Percentiles rank a stretch among this genome's conserved stretches.
These are phyloP conservation scores for Epichloe festucae DNA, from an alignment of 2,329 filamentous ascomycete species.

Conservation along the genomic window DNA sequence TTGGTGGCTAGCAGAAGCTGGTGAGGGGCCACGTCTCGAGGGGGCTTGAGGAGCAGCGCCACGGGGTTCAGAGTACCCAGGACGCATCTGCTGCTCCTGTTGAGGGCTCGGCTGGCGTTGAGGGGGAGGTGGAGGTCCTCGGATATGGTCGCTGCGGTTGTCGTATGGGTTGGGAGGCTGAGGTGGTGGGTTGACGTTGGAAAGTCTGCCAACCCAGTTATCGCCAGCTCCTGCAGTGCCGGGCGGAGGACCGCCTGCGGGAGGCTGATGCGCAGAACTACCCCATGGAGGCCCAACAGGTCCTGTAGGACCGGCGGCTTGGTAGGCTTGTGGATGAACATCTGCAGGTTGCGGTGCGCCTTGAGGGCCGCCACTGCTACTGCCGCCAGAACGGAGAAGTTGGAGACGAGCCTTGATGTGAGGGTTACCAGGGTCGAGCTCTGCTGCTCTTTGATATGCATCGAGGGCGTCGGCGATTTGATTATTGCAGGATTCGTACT, in stretches of 20 bases:
- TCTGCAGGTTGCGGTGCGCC: slow-evolving; percentile 85
- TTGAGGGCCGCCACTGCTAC: slow-evolving; percentile 57
- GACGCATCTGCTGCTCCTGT: slow-evolving; percentile 47
- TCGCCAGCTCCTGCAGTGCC: slow-evolving; percentile 45
- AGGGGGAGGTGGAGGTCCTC: slow-evolving; percentile 53
- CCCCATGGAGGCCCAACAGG: slow-evolving; percentile 86
- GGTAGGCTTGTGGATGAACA: slow-evolving; percentile 89
- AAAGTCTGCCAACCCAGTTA: slow-evolving; percentile 52
- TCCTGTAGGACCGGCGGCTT: slow-evolving; percentile 65
- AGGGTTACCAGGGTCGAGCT: slow-evolving; percentile 82
- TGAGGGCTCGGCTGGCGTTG: slow-evolving; percentile 65
- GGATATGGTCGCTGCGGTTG: slow-evolving; percentile 49
- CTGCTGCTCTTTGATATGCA: slow-evolving; percentile 86
- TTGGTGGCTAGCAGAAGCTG: slow-evolving; percentile 27
- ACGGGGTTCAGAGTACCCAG: slow-evolving; percentile 42
- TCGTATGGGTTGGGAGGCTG: slow-evolving; percentile 76
- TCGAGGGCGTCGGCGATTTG: slow-evolving; percentile 93
- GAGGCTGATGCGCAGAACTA: slow-evolving; percentile 50
- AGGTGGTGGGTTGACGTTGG: slow-evolving; percentile 64
- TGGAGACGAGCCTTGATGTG: slow-evolving; percentile 94
- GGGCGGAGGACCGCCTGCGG: slow-evolving; percentile 43
- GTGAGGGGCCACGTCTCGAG: slow-evolving; percentile 38
- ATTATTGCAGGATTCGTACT: slow-evolving; percentile 99
- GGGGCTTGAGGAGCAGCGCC: slow-evolving; percentile 24
- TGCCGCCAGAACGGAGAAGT: slow-evolving; percentile 69